Evolutionary conservation across 2,329 filamentous ascomycete species (phyloP).

Genomic region (Diaporthe eres): DNA sequence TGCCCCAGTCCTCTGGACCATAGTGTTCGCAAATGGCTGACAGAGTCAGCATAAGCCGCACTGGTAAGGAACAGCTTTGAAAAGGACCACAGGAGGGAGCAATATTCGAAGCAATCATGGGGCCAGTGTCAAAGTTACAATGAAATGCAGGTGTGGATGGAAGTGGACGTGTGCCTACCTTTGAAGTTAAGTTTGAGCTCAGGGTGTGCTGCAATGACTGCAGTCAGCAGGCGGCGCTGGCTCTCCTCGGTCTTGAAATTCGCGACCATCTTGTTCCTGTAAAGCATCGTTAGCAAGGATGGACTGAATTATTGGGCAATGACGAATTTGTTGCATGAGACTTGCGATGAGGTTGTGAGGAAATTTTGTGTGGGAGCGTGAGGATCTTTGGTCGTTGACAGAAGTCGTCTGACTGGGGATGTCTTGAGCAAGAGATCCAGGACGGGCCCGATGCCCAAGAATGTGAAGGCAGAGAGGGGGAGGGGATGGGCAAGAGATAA

Average conservation of each 20-base stretch:
- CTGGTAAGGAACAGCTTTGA: background rate
- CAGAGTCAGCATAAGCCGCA: constrained; percentile 44
- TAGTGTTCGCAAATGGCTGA: constrained; percentile 63
- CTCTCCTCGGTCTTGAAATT: constrained; percentile 74
- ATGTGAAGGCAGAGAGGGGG: background rate
- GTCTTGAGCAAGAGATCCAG: background rate
- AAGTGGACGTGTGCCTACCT: constrained; percentile 60
- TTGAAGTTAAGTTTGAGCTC: constrained; percentile 71
- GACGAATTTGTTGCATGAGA: background rate
- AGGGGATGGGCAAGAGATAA: background rate
- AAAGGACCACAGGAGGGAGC: background rate
- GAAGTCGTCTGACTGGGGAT: background rate
- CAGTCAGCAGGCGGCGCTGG: constrained; percentile 71
- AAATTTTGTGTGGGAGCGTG: background rate
- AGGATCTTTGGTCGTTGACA: background rate
- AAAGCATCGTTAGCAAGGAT: constrained; percentile 7
- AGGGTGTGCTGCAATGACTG: constrained; percentile 71
- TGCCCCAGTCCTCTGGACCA: constrained; percentile 62
- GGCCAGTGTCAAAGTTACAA: background rate
- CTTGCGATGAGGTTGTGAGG: background rate
- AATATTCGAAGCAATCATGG: background rate
- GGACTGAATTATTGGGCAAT: background rate
- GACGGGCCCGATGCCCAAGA: background rate
- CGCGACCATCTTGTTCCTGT: constrained; percentile 60
- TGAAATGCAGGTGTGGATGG: background rate